Evolutionary conservation across 768 basidiomycete genomes (phyloP), one percentile per base, ranked within the genome.

Genomic region (Neoboletus magnificus): DNA sequence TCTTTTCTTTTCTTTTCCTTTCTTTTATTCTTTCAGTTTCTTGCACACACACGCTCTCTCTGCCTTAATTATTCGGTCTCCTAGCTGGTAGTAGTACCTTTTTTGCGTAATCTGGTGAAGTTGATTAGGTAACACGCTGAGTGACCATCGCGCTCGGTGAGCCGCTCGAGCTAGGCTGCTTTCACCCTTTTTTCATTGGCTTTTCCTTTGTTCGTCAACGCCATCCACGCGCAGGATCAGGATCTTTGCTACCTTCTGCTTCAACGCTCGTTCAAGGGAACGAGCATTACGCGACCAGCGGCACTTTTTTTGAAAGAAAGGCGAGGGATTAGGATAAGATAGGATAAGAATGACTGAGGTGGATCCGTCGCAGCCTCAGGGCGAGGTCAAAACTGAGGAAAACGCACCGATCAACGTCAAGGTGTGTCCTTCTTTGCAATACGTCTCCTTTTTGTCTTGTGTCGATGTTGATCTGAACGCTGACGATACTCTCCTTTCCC

Each of bases 401-500:
- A 82, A 83, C 61, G 74, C 80, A 15, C 81, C 89, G 33, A 91
- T 91, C 68, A 91, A 89, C 66, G 83, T 91, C 71, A 91, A 88
- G 82, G 89, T 89, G 57, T 47, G 79, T 37, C 18, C 9, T 10
- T 1, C 7, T 37, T 13, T 20, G 8, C n/a, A 22, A 32, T 22
- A 13, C 13, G 42, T n/a, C 23, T 5, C 9, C 10, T 27, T 27
- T 29, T n/a, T n/a, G n/a, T n/a, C n/a, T 5, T 3, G 11, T 44
- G 11, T 30, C 6, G 11, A 45, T 29, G 18, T 18, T 12, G 30
- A 10, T 16, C 11, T 15, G 16, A 33, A 23, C 22, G 27, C 39
- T 52, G 53, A 54, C n/a, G 15, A 42, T 48, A 10, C 6, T 5
- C 16, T 4, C 2, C 22, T 8, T 10, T 23, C 23, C 20, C 15